Evolutionary conservation across 2,329 filamentous ascomycete species (phyloP).

Genomic region (Botryotinia convoluta): DNA sequence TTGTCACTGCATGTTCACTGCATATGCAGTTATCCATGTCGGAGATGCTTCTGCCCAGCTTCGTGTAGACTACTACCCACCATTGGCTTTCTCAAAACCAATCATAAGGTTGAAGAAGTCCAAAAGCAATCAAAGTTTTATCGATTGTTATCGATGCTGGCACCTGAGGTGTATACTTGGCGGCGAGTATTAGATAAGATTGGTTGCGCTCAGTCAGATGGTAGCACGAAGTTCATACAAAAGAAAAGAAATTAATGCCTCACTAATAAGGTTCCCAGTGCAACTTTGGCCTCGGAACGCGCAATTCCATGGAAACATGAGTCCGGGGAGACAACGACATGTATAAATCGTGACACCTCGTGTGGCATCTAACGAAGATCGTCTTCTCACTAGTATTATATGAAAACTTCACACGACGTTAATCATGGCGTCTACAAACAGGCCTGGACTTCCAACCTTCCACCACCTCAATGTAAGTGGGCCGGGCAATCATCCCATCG

Average conservation of each 20-base stretch:
- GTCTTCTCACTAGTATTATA: neutral
- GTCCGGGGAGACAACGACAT: neutral
- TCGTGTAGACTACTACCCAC: neutral
- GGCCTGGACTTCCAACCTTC: conserved; percentile 26
- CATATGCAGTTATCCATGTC: conserved; percentile 11
- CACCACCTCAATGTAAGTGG: conserved; percentile 34
- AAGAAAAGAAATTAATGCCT: neutral
- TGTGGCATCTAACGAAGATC: too few species aligned
- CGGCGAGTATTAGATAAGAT: neutral
- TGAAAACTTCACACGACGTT: neutral
- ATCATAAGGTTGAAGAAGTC: neutral
- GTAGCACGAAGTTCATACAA: neutral
- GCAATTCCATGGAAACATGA: neutral
- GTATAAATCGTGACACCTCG: neutral
- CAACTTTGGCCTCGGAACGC: neutral
- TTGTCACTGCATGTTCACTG: conserved; percentile 13
- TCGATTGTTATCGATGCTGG: neutral
- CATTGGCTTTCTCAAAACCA: neutral
- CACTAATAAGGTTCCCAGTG: neutral
- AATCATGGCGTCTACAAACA: neutral
- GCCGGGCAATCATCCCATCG: neutral
- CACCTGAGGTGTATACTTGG: neutral
- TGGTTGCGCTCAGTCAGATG: neutral
- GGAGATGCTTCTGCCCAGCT: neutral
- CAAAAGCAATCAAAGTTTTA: neutral